A percentile compares a stretch with the other conserved stretches of the same genome.
phyloP scores from a whole-genome alignment of 2,329 filamentous ascomycete species.

The Talaromyces piceae region DNA sequence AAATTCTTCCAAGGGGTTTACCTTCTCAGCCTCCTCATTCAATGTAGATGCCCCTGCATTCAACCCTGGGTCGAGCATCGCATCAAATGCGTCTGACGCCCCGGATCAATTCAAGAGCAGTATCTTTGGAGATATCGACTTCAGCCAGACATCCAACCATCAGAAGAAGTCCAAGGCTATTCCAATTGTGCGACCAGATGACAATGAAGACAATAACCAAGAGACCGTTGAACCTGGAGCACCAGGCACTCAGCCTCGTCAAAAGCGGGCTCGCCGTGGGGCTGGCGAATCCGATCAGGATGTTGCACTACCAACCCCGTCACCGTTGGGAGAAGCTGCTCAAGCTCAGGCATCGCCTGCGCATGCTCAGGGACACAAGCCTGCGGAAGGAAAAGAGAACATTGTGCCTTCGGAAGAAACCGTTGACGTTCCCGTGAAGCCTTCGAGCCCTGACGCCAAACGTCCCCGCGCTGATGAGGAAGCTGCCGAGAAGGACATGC shows the following conservation, averaged over 20 bases:
- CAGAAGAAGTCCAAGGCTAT: conserved; percentile 72
- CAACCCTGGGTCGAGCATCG: conserved; percentile 47
- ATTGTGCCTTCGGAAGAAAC: conserved; percentile 25
- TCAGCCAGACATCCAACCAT: conserved; percentile 57
- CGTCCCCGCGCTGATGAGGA: conserved; percentile 20
- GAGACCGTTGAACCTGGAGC: conserved; percentile 47
- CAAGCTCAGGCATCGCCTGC: conserved; percentile 22
- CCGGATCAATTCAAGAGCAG: conserved; percentile 22
- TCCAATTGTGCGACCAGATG: conserved; percentile 65
- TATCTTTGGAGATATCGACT: conserved; percentile 63
- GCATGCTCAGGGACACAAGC: conserved; percentile 18
- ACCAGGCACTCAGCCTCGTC: conserved; percentile 57
- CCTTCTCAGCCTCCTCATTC: conserved; percentile 62
- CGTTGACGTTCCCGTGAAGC: conserved; percentile 26
- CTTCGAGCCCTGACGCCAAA: conserved; percentile 8
- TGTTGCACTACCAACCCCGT: conserved; percentile 59
- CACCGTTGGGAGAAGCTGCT: conserved; percentile 25
- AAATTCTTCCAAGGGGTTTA: conserved; percentile 42
- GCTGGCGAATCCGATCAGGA: conserved; percentile 64
- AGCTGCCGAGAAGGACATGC: conserved; percentile 5
- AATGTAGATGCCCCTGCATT: conserved; percentile 71
- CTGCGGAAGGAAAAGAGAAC: conserved; percentile 32
- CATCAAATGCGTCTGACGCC: conserved; percentile 17
- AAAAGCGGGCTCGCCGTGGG: conserved; percentile 65
- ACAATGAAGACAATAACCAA: conserved; percentile 34